Base-by-base conservation (phyloP, 768 basidiomycete species). In the Pleurotus cornucopiae region DNA sequence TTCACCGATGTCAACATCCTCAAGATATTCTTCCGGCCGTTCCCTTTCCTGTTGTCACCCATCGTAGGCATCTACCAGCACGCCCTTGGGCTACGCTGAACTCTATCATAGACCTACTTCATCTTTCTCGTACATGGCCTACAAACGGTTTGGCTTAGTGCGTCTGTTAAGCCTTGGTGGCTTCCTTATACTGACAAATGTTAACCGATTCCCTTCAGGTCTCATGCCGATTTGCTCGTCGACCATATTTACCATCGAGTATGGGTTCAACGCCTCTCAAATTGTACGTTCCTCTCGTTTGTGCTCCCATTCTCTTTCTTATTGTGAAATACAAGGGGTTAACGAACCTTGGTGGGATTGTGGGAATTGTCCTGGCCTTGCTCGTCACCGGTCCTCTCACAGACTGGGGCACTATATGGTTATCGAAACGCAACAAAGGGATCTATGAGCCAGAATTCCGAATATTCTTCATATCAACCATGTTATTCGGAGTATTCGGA, bases 371-470 rank as follows among this genome's bases (percentile, higher is more conserved):
- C 4, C 62, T 77, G 20, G 74, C 71, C 7, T 69, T 70, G 53
- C 60, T 64, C 34, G 64, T 75, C 13, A 67, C 69, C 2, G 74
- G 76, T 1, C 72, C 73, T 9, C 62, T 76, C 46, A 75, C 71
- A 11, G 78, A 77, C 59, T 76, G 68, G 67, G 70, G 73, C 23
- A 73, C 71, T 1, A 69, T 74, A 7, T 75, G 74, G 74, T 62
- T 77, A 30, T 71, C 77, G 1, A 73, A 67, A 54, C 69, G 72
- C 6, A 78, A 78, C 49, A 69, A 69, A 46, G 77, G 78, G 1
- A 65, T 76, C 6, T 79, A 76, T 60, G 78, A 77, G 58, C 76
- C 77, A 1, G 77, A 79, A 60, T 77, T 73, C 61, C 67, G 75
- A 18, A 72, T 78, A 9, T 57, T 73, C 40, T 75, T 78, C 63